Percentiles rank a stretch among this genome's conserved stretches.
These are phyloP conservation scores for Candida schatavii DNA, from an alignment of 805 yeast genomes.

Conservation along the genomic window DNA sequence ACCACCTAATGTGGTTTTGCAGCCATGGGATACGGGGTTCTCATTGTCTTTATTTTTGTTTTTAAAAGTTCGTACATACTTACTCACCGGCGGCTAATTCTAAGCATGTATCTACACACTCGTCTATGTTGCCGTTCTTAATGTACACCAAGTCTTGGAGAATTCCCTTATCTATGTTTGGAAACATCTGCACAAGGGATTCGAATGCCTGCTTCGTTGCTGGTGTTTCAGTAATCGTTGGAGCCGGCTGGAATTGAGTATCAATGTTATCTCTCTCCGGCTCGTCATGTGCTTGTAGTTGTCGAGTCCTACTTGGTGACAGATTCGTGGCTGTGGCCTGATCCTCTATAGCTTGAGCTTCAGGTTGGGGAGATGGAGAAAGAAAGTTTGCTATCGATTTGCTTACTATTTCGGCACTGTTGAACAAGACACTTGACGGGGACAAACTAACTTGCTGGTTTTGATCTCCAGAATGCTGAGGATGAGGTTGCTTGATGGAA, in stretches of 20 bases:
- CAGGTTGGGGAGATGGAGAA: slow-evolving; percentile 33
- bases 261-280: not conserved
- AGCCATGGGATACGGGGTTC: too few relatives aligned
- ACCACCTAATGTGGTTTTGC: too few relatives aligned
- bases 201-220: slow-evolving; percentile 28
- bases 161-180: slow-evolving; percentile 64
- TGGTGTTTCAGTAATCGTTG: slow-evolving; percentile 22
- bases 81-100: slow-evolving; percentile 22
- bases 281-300: not conserved
- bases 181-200: slow-evolving; percentile 68
- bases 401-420: slow-evolving; percentile 50
- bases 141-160: slow-evolving; percentile 67
- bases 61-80: too few relatives aligned
- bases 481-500: slow-evolving; percentile 12
- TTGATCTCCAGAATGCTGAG: slow-evolving; percentile 14
- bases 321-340: slow-evolving; percentile 1
- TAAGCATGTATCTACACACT: slow-evolving; percentile 64
- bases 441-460: slow-evolving; percentile 17
- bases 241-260: slow-evolving; percentile 9
- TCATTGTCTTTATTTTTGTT: too few relatives aligned
- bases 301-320: slow-evolving; percentile 18
- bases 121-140: slow-evolving; percentile 66
- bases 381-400: slow-evolving; percentile 45
- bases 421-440: slow-evolving; percentile 37
- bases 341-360: not conserved